Evolutionary conservation across 805 yeast genomes (phyloP).

Genomic region (Candida wancherniae): DNA sequence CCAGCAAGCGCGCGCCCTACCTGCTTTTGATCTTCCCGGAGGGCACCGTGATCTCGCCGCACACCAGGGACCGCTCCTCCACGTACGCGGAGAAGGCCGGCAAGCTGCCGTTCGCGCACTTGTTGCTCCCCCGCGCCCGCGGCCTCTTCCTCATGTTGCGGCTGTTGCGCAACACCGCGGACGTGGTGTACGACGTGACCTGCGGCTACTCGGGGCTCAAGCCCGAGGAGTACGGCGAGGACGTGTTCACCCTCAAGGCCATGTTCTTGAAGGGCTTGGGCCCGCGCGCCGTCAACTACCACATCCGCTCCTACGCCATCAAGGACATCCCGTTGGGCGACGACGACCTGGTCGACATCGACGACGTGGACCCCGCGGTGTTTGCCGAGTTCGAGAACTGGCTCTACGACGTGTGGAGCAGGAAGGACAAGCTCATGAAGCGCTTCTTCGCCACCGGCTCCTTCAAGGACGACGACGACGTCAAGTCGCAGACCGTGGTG

Average conservation of each 20-base stretch:
- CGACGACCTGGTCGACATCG: conserved; percentile 36
- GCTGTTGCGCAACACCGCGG: conserved; percentile 48
- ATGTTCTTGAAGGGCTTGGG: conserved; percentile 67
- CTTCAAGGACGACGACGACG: conserved; percentile 38
- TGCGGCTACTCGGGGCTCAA: conserved; percentile 73
- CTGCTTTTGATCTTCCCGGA: conserved; percentile 85
- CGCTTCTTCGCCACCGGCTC: conserved; percentile 52
- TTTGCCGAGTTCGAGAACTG: conserved; percentile 60
- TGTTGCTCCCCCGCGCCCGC: conserved; percentile 75
- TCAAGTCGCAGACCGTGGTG: conserved; percentile 9
- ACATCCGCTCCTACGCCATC: conserved; percentile 54
- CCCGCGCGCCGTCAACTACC: conserved; percentile 62
- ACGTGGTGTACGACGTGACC: conserved; percentile 74
- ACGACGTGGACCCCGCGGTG: conserved; percentile 39
- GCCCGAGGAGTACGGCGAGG: conserved; percentile 68
- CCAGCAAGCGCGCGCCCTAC: conserved; percentile 25
- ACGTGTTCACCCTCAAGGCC: conserved; percentile 57
- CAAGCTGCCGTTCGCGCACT: conserved; percentile 50
- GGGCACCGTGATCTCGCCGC: conserved; percentile 78
- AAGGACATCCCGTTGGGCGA: conserved; percentile 57
- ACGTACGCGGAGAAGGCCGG: conserved; percentile 52
- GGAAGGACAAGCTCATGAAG: conserved; percentile 72
- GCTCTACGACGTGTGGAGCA: conserved; percentile 69
- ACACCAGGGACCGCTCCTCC: conserved; percentile 55
- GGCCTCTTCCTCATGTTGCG: conserved; percentile 69